Percentiles rank a stretch among this genome's conserved stretches.
phyloP scores from a whole-genome alignment of 2,329 filamentous ascomycete genomes.

The Stemphylium lycopersici region DNA sequence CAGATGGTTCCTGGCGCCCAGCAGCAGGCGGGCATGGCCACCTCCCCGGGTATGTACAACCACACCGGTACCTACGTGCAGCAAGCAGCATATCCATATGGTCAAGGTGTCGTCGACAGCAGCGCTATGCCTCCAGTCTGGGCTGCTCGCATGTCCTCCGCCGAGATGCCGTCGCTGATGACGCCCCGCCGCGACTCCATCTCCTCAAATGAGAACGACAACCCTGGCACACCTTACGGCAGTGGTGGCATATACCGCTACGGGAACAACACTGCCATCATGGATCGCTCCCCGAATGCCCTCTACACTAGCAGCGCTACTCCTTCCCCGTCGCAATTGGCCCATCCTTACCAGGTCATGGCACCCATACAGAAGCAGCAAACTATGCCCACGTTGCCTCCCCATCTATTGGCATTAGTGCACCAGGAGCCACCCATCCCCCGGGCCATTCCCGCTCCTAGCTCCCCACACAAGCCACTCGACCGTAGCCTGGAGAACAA shows the following conservation, averaged over 20 bases:
- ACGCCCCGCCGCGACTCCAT: conserved; percentile 59
- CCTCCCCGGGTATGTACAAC: conserved; percentile 54
- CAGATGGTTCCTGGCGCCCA: conserved; percentile 42
- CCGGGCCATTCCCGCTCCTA: conserved; percentile 85
- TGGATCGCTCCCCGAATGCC: conserved; percentile 57
- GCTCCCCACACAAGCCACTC: conserved; percentile 84
- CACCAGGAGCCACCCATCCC: conserved; percentile 82
- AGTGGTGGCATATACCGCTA: conserved; percentile 54
- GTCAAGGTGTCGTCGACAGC: conserved; percentile 52
- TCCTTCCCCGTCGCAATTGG: conserved; percentile 57
- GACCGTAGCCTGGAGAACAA: conserved; percentile 95
- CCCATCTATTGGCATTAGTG: conserved; percentile 54
- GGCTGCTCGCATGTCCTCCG: conserved; percentile 54
- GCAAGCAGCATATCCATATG: conserved; percentile 52
- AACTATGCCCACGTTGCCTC: conserved; percentile 49
- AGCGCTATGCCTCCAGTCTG: conserved; percentile 55
- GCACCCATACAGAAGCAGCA: conserved; percentile 48
- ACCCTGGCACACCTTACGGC: conserved; percentile 56
- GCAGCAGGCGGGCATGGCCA: conserved; percentile 38
- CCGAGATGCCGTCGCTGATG: conserved; percentile 57
- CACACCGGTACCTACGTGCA: conserved; percentile 53
- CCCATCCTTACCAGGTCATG: conserved; percentile 52
- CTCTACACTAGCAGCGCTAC: conserved; percentile 57
- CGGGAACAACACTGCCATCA: conserved; percentile 53
- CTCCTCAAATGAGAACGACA: conserved; percentile 60